A percentile compares a stretch with the other conserved stretches of the same genome.
Evolutionary conservation across 352 stramenopile genomes (phyloP).

Genomic region (Phytophthora pinifolia): DNA sequence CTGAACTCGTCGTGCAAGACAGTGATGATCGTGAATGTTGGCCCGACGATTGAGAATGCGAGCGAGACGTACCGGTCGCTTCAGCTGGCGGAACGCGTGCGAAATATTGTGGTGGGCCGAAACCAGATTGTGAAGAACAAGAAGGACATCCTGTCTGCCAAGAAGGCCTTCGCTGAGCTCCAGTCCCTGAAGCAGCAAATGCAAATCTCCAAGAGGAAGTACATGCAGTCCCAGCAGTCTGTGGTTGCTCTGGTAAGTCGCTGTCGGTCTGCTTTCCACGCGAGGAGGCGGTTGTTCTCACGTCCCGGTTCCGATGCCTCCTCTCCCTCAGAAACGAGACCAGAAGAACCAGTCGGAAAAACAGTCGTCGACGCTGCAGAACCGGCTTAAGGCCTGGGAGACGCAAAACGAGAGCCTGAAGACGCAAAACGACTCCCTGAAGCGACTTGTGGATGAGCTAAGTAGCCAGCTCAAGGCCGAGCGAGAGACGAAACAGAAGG

Average conservation of each 20-base stretch:
- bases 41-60: constrained; percentile 75
- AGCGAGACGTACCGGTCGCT: constrained; percentile 89
- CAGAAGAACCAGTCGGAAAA: constrained; percentile 93
- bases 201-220: constrained; percentile 80
- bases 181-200: constrained; percentile 94
- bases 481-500: constrained; percentile 64
- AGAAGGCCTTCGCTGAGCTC: constrained; percentile 94
- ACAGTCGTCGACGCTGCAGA: constrained; percentile 70
- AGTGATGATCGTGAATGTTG: constrained; percentile 94
- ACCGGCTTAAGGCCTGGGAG: constrained; percentile 81
- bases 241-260: constrained; percentile 89
- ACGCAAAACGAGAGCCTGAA: constrained; percentile 60
- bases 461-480: constrained; percentile 68
- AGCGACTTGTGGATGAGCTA: constrained; percentile 70
- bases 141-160: constrained; percentile 87
- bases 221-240: constrained; percentile 89
- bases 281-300: constrained; percentile 38
- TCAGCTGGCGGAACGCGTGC: constrained; percentile 82
- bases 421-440: constrained; percentile 65
- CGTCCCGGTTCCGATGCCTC: constrained; percentile 36
- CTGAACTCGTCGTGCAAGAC: constrained; percentile 91
- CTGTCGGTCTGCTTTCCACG: constrained; percentile 36
- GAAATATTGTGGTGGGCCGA: constrained; percentile 75
- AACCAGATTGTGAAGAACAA: constrained; percentile 87
- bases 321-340: constrained; percentile 84